Base-by-base conservation (phyloP, 257 asterid genomes). In the Solanum bulbocastanum region DNA sequence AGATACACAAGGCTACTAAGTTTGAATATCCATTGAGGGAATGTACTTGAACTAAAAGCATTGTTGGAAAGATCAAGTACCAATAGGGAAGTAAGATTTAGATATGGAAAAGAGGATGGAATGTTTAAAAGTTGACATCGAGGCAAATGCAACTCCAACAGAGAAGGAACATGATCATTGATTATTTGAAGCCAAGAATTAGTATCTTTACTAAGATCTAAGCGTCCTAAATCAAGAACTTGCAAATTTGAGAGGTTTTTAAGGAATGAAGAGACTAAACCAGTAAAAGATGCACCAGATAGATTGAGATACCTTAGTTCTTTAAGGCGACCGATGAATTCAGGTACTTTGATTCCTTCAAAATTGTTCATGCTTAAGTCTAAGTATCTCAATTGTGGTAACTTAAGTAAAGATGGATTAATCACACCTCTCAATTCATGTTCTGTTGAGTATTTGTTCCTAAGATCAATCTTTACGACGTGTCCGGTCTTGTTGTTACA, bases 331-430 rank as follows among this genome's bases (percentile, higher is more conserved):
- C 90, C 89, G 15, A 90, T 13, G 88, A 91, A 91, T 12, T 83
- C 32, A 18, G 92, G 93, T 37, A 91, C 83, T 83, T 16, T 88
- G 85, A 83, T 65, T 32, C 93, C 93, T 69, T 23, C 85, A 86
- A 91, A 91, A 86, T 71, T 86, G 87, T 90, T 91, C 91, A 33
- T 86, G 74, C 91, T 91, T n/a, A 91, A 85, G 88, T 91, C 93
- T 39, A 91, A 71, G 84, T 90, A 87, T 23, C 36, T 89, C 90
- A 91, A 74, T 36, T 86, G 36, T 60, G 89, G 56, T 40, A 91
- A 84, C 46, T 90, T 69, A 72, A 87, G 74, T 23, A 91, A 84
- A 42, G 93, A 87, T 40, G 91, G 87, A 86, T 35, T 87, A 8
- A 90, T 83, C 87, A 88, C 89, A 69, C 91, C 92, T 5, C 91